Evolutionary conservation across 148 eudicot genomes (phyloP), one percentile per base, ranked within the genome.

Genomic region (Silene uniflora): DNA sequence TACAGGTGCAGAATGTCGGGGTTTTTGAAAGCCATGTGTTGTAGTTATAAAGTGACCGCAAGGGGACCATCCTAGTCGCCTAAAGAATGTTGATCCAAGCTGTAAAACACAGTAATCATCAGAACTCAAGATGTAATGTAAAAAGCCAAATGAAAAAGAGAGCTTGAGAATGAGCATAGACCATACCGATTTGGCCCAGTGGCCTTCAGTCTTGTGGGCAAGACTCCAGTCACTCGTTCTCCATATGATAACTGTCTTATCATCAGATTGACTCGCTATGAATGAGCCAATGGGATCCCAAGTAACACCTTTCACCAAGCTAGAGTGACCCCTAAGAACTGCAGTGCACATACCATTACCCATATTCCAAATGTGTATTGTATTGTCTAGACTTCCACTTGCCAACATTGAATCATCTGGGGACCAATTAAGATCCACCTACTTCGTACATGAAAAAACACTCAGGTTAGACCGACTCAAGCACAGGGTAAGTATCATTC

Each of bases 261-360:
- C 98, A 80, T 91, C 98, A 22, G 97, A 91, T 77, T 94, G 98
- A 74, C 98, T 94, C 69, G 98, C 98, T 73, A 94, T 85, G 78
- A 91, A 94, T 54, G 98, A 91, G 69, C 97, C 97, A 80, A 94
- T 89, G n/a, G 98, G 98, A 88, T 94, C 98, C 98, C 98, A 94
- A 24, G 97, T 82, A 66, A 94, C 97, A 55, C 98, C 98, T 87
- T 94, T 94, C 62, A 94, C 98, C 80, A 94, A 86, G 81, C 98
- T 94, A 71, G 98, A 89, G 68, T 94, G 98, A 74, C 99, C 99
- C 71, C 99, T 85, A 6, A 95, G 96, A 81, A 95, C 97, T 73
- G 99, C 93, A 67, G 92, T 89, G 81, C 99, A 95, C 17, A 92
- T 90, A 62, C 99, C 99, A 83, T 81, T 89, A 87, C 83, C 88